These are phyloP conservation scores for Penicillium robsamsonii DNA, from an alignment of 495 filamentous ascomycete species.

Conservation along the genomic window DNA sequence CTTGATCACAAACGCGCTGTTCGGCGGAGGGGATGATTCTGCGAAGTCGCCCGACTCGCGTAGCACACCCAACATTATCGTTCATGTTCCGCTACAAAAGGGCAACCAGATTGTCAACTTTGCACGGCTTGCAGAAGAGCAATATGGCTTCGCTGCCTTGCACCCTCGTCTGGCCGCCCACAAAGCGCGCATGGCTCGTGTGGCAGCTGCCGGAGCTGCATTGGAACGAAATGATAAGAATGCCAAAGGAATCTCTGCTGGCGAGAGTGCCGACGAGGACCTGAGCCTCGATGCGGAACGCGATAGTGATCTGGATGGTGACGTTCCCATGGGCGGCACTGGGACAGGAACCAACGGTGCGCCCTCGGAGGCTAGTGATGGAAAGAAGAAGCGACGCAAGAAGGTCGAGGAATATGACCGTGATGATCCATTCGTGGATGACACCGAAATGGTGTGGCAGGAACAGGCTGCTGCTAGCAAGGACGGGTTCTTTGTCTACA, in stretches of 20 bases:
- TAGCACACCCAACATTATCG: slow-evolving; percentile 73
- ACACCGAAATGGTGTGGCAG: slow-evolving; percentile 93
- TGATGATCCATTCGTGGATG: slow-evolving; percentile 96
- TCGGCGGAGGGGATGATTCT: slow-evolving; percentile 51
- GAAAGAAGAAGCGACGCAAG: slow-evolving; percentile 66
- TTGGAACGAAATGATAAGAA: slow-evolving; percentile 63
- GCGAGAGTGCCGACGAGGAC: slow-evolving; percentile 63
- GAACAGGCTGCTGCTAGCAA: slow-evolving; percentile 90
- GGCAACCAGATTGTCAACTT: slow-evolving; percentile 93
- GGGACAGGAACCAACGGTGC: slow-evolving; percentile 44
- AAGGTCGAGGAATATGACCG: slow-evolving; percentile 96
- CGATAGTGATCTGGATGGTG: slow-evolving; percentile 64
- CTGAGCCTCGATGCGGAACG: slow-evolving; percentile 44
- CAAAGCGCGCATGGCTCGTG: slow-evolving; percentile 73
- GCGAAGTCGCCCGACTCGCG: slow-evolving; percentile 42
- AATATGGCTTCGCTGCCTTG: slow-evolving; percentile 89
- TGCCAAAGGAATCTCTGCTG: slow-evolving; percentile 53
- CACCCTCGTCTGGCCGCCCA: slow-evolving; percentile 88
- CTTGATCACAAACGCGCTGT: slow-evolving; percentile 61
- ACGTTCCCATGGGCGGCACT: slow-evolving; percentile 69
- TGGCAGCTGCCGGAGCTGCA: slow-evolving; percentile 79
- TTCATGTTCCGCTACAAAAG: slow-evolving; percentile 76
- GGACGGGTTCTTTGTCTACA: slow-evolving; percentile 89
- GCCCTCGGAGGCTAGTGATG: slow-evolving; percentile 49
- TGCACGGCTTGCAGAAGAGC: slow-evolving; percentile 86